Evolutionary conservation across 1,139 yeast genomes (phyloP).

Genomic region (Protomyces pachydermus): DNA sequence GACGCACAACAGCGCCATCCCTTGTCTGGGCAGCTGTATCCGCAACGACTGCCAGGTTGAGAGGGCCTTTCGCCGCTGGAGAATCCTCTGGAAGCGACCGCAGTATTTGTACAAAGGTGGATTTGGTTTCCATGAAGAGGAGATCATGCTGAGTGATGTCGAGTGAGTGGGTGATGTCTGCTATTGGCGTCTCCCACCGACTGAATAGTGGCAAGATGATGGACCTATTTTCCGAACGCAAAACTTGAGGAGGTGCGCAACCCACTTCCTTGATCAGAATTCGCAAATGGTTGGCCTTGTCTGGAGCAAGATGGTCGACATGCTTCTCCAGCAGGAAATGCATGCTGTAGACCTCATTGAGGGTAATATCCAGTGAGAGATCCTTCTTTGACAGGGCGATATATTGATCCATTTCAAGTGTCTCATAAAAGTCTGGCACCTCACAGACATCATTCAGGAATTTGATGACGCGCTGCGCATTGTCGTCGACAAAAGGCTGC

Average conservation of each 20-base stretch:
- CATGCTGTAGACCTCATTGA: conserved; percentile 43
- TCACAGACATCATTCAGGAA: conserved; percentile 43
- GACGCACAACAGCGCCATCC: conserved; percentile 38
- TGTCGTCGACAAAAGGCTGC: conserved; percentile 38
- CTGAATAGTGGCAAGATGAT: conserved; percentile 40
- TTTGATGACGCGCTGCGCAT: conserved; percentile 38
- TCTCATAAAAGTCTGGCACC: conserved; percentile 45
- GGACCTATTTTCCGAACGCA: conserved; percentile 39
- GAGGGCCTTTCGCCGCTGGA: conserved; percentile 37
- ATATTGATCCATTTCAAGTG: conserved; percentile 44
- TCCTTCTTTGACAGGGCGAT: conserved; percentile 43
- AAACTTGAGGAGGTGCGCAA: conserved; percentile 38
- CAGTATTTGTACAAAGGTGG: conserved; percentile 41
- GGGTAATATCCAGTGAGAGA: conserved; percentile 39
- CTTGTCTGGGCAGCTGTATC: conserved; percentile 39
- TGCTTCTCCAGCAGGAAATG: conserved; percentile 42
- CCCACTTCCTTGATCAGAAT: conserved; percentile 40
- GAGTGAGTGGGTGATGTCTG: conserved; percentile 36
- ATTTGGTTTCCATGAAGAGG: conserved; percentile 42
- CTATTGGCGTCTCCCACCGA: conserved; percentile 43
- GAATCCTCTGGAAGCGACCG: conserved; percentile 41
- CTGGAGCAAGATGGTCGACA: conserved; percentile 29
- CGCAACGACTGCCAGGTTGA: conserved; percentile 39
- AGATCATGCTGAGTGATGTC: conserved; percentile 41
- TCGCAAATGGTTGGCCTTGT: conserved; percentile 36